phyloP scores from a whole-genome alignment of 2,329 filamentous ascomycete genomes.

The Penicillium sp. region DNA sequence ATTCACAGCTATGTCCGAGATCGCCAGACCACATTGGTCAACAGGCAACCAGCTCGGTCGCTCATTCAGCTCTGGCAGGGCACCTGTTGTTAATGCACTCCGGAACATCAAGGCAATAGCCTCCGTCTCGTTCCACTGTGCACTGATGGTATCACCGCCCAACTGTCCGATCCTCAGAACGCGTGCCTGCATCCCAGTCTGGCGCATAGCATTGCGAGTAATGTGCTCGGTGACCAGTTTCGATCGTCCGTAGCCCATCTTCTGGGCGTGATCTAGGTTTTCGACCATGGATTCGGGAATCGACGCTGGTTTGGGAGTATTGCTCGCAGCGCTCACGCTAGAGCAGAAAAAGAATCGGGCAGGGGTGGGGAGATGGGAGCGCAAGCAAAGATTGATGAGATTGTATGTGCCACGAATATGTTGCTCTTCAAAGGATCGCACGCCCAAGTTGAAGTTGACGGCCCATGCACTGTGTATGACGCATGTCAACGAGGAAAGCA shows the following conservation, averaged over 20 bases:
- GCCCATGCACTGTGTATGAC: constrained; percentile 67
- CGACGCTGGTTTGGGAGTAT: constrained; percentile 28
- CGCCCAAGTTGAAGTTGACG: constrained; percentile 63
- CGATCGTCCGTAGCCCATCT: constrained; percentile 46
- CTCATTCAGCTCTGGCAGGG: constrained; percentile 50
- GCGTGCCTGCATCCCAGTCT: constrained; percentile 27
- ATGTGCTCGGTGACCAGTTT: constrained; percentile 44
- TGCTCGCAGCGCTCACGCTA: constrained; percentile 49
- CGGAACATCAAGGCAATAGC: constrained; percentile 57
- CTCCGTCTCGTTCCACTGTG: constrained; percentile 28
- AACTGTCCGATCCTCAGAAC: constrained; percentile 42
- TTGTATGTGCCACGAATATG: constrained; percentile 55
- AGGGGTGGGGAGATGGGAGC: constrained; percentile 30
- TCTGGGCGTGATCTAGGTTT: constrained; percentile 41
- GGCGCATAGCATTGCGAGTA: constrained; percentile 29
- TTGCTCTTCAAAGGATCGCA: constrained; percentile 58
- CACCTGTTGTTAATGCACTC: constrained; percentile 46
- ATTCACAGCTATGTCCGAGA: constrained; percentile 38
- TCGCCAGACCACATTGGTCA: constrained; percentile 36
- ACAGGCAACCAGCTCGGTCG: constrained; percentile 48
- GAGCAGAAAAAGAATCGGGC: constrained; percentile 54
- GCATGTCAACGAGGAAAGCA: constrained; percentile 49
- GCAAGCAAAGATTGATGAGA: constrained; percentile 43
- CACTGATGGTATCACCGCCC: constrained; percentile 32
- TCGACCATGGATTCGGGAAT: constrained; percentile 41